A percentile compares a stretch with the other conserved stretches of the same genome.
phyloP scores from a whole-genome alignment of 176 grass and related monocot genomes.

The Pharus latifolius region DNA sequence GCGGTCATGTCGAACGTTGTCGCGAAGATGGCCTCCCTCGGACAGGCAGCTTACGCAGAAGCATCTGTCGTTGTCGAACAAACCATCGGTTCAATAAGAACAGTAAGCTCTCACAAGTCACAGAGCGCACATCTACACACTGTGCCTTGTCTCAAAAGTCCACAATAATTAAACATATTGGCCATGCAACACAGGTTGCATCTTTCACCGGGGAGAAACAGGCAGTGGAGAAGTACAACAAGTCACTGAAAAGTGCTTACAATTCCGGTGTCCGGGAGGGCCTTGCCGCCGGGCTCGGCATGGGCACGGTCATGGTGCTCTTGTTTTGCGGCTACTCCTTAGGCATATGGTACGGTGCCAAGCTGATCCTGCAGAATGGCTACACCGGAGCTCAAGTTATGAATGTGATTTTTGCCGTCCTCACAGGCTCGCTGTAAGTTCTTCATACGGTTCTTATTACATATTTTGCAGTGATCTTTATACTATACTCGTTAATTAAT shows the following conservation, averaged over 20 bases:
- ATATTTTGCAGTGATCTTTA: not conserved
- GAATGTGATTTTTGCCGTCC: slow-evolving; percentile 97
- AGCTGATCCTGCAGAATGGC: slow-evolving; percentile 70
- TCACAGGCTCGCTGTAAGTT: slow-evolving; percentile 96
- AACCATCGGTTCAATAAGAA: slow-evolving; percentile 87
- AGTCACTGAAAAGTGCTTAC: slow-evolving; percentile 68
- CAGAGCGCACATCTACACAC: too few relatives aligned
- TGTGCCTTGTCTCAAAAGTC: too few relatives aligned
- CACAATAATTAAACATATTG: too few relatives aligned
- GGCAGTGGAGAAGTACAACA: slow-evolving; percentile 74
- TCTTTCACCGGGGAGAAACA: slow-evolving; percentile 95
- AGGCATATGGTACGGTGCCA: slow-evolving; percentile 95
- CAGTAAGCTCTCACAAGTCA: slow-evolving; percentile 30
- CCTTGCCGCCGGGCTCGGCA: slow-evolving; percentile 67
- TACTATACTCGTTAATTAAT: not conserved
- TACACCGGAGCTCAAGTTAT: slow-evolving; percentile 92
- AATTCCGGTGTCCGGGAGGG: slow-evolving; percentile 79
- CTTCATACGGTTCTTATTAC: not conserved
- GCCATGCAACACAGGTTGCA: slow-evolving; percentile 66
- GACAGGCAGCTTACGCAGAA: slow-evolving; percentile 81
- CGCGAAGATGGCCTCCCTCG: slow-evolving; percentile 83
- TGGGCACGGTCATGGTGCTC: slow-evolving; percentile 87
- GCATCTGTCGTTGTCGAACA: slow-evolving; percentile 79
- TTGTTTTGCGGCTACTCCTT: slow-evolving; percentile 93
- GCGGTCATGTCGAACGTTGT: slow-evolving; percentile 87